These are phyloP conservation scores for Alternaria postmessia DNA, from an alignment of 2,329 filamentous ascomycete genomes.

Conservation along the genomic window DNA sequence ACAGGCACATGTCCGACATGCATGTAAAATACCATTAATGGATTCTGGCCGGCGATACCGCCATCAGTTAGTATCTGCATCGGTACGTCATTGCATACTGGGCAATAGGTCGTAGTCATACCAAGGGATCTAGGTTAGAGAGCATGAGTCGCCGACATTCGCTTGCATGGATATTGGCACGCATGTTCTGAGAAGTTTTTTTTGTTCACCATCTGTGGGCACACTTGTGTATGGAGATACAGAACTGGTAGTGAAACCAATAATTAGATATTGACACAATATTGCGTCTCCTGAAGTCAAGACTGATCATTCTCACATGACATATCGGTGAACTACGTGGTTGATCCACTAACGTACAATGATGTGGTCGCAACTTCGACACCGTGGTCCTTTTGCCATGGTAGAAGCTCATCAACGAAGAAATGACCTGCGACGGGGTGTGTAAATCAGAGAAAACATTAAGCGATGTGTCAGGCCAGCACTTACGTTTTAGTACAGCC, in stretches of 20 bases:
- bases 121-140: background rate
- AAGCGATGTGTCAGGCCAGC: background rate
- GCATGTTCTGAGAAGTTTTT: background rate
- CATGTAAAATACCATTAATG: background rate
- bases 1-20: background rate
- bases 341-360: background rate
- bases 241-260: background rate
- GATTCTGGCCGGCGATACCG: background rate
- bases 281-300: background rate
- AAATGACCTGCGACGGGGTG: slow-evolving; percentile 8
- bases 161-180: background rate
- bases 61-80: background rate
- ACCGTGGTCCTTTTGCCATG: background rate
- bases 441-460: slow-evolving; percentile 15
- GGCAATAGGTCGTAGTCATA: background rate
- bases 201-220: background rate
- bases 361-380: background rate
- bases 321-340: background rate
- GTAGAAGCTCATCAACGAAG: background rate
- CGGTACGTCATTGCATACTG: background rate
- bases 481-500: slow-evolving; percentile 16
- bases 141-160: background rate
- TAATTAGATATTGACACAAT: background rate
- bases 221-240: background rate
- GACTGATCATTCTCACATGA: background rate